Evolutionary conservation across 345 rosid species (phyloP).

Genomic region (Nasturtium officinale): DNA sequence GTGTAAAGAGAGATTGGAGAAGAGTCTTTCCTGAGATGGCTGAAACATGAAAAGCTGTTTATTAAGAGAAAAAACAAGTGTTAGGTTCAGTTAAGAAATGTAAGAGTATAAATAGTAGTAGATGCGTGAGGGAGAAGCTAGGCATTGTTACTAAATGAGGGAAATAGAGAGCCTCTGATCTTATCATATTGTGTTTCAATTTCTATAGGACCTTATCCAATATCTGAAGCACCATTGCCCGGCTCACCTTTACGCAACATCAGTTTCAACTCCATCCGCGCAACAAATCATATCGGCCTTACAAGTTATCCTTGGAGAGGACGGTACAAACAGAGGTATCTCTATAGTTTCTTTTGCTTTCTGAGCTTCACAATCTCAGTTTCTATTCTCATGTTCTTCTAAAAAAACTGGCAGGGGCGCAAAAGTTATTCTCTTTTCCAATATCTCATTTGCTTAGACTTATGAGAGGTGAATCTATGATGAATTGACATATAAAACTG

Average conservation of each 20-base stretch:
- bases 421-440: conserved; percentile 50
- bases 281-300: conserved; percentile 85
- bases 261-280: conserved; percentile 90
- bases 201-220: conserved; percentile 70
- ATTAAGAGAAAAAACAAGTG: too few species aligned
- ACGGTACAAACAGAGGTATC: conserved; percentile 90
- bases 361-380: conserved; percentile 1
- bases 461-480: not conserved
- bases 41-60: too few species aligned
- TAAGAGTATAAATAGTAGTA: too few species aligned
- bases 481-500: not conserved
- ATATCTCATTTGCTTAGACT: not conserved
- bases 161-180: too few species aligned
- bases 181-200: conserved; percentile 49
- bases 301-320: conserved; percentile 88
- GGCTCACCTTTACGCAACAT: conserved; percentile 94
- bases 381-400: not conserved
- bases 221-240: conserved; percentile 75
- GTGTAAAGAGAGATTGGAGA: too few species aligned
- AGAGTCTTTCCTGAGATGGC: too few species aligned
- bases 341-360: not conserved
- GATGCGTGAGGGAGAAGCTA: too few species aligned
- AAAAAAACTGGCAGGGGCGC: conserved; percentile 61
- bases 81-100: too few species aligned
- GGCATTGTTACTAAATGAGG: too few species aligned